Evolutionary conservation across 2,329 filamentous ascomycete species (phyloP).

Genomic region (Aspergillus sp.): DNA sequence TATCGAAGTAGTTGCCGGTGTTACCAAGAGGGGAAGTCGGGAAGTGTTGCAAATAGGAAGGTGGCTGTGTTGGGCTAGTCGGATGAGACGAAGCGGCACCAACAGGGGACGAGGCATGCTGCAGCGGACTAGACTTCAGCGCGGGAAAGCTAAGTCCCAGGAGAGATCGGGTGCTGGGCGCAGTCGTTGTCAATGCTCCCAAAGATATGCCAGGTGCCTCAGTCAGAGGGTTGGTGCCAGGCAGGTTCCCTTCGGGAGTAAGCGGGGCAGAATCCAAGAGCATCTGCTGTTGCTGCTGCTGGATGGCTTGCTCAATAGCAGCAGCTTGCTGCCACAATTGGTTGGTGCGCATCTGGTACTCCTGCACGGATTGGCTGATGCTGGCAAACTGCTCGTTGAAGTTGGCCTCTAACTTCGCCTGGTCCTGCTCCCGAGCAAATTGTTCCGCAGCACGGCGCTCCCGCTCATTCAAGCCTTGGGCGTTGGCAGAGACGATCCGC

Average conservation of each 20-base stretch:
- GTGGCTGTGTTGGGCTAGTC: slow-evolving; percentile 36
- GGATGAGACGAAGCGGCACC: slow-evolving; percentile 35
- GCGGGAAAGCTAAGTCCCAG: slow-evolving; percentile 40
- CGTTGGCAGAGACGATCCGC: slow-evolving; percentile 59
- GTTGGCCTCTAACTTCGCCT: slow-evolving; percentile 44
- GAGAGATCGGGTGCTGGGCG: slow-evolving; percentile 34
- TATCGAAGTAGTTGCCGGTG: slow-evolving; percentile 33
- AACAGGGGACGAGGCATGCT: slow-evolving; percentile 37
- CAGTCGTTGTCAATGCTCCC: slow-evolving; percentile 29
- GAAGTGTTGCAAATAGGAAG: slow-evolving; percentile 33
- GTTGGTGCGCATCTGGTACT: slow-evolving; percentile 45
- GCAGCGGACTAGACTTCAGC: slow-evolving; percentile 38
- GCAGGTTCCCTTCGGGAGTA: slow-evolving; percentile 63
- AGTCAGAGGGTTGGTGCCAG: slow-evolving; percentile 51
- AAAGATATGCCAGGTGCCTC: slow-evolving; percentile 29
- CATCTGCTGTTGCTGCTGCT: slow-evolving; percentile 49
- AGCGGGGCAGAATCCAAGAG: slow-evolving; percentile 46
- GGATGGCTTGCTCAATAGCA: slow-evolving; percentile 46
- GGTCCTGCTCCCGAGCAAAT: slow-evolving; percentile 48
- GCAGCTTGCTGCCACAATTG: slow-evolving; percentile 48
- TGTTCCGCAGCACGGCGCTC: slow-evolving; percentile 52
- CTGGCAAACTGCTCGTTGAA: slow-evolving; percentile 47
- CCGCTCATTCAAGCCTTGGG: slow-evolving; percentile 58
- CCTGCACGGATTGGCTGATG: slow-evolving; percentile 46
- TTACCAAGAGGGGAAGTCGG: slow-evolving; percentile 38